Percentiles rank a stretch among this genome's conserved stretches.
phyloP scores from a whole-genome alignment of 768 basidiomycete species.

The Tylopilus rubrobrunneus region DNA sequence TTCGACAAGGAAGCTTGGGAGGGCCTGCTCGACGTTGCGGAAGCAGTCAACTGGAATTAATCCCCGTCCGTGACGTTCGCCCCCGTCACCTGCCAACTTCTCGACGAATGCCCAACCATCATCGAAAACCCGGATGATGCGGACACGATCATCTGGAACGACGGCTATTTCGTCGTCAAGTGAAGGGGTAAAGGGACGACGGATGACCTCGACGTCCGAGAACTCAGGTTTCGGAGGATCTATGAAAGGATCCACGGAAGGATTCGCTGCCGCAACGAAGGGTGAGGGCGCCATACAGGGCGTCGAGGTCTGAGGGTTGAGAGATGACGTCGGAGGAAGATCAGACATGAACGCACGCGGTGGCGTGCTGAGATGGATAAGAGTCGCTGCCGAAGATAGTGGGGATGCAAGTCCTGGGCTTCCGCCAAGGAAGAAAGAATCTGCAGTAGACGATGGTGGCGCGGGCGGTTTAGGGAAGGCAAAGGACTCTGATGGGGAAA shows the following conservation, averaged over 20 bases:
- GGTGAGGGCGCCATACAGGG: not conserved
- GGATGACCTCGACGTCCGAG: slow-evolving; percentile 44
- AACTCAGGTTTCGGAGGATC: slow-evolving; percentile 33
- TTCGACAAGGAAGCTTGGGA: slow-evolving; percentile 46
- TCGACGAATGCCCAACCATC: slow-evolving; percentile 72
- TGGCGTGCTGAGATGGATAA: slow-evolving; percentile 16
- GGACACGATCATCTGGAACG: slow-evolving; percentile 46
- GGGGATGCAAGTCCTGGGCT: not conserved
- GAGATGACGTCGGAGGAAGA: slow-evolving; percentile 11
- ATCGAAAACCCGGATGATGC: slow-evolving; percentile 52
- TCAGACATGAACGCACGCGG: slow-evolving; percentile 16
- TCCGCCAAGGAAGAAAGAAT: not conserved
- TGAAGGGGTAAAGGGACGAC: slow-evolving; percentile 53
- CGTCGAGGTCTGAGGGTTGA: slow-evolving; percentile 3
- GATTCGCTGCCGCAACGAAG: slow-evolving; percentile 8
- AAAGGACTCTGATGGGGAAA: slow-evolving; percentile 65
- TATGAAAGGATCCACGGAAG: slow-evolving; percentile 30
- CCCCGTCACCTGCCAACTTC: slow-evolving; percentile 27
- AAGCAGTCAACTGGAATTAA: slow-evolving; percentile 72
- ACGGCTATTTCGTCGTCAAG: slow-evolving; percentile 60
- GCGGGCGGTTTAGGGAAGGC: slow-evolving; percentile 65
- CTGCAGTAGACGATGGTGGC: not conserved
- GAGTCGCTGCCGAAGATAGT: slow-evolving; percentile 16
- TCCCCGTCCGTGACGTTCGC: slow-evolving; percentile 32
- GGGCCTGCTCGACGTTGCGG: slow-evolving; percentile 42